These are phyloP conservation scores for Setaria viridis DNA, from an alignment of 202 grass and related monocot species.

Conservation along the genomic window DNA sequence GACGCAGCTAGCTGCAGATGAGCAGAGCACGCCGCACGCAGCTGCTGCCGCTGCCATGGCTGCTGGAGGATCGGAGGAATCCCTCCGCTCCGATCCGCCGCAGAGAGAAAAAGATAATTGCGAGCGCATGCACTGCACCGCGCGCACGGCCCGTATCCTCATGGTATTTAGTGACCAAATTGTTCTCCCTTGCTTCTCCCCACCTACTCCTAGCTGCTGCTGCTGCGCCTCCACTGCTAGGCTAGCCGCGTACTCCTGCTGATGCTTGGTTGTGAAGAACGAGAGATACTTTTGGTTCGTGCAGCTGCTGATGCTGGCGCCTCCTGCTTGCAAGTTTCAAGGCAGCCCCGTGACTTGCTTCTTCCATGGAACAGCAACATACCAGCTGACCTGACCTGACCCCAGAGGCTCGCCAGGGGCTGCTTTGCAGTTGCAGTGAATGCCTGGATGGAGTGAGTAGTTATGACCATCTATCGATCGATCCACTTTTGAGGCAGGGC, in stretches of 20 bases:
- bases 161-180: slow-evolving; percentile 78
- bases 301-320: slow-evolving; percentile 25
- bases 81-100: neutral
- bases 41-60: slow-evolving; percentile 1
- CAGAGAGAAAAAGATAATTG: slow-evolving; percentile 29
- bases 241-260: neutral
- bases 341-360: slow-evolving; percentile 66
- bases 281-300: slow-evolving; percentile 57
- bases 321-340: slow-evolving; percentile 51
- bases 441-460: slow-evolving; percentile 2
- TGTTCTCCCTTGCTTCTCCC: slow-evolving; percentile 40
- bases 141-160: slow-evolving; percentile 60
- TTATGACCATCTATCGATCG: slow-evolving; percentile 37
- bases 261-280: slow-evolving; percentile 37
- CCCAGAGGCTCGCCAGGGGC: neutral
- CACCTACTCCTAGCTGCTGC: neutral
- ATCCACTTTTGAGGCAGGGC: slow-evolving; percentile 59
- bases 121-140: neutral
- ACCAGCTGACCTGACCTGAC: neutral
- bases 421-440: neutral
- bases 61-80: neutral
- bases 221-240: neutral
- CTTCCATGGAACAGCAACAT: slow-evolving; percentile 51
- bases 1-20: neutral
- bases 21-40: slow-evolving; percentile 19